These are phyloP conservation scores for Lepiota brunneoincarnata DNA, from an alignment of 768 basidiomycete species.

Conservation along the genomic window DNA sequence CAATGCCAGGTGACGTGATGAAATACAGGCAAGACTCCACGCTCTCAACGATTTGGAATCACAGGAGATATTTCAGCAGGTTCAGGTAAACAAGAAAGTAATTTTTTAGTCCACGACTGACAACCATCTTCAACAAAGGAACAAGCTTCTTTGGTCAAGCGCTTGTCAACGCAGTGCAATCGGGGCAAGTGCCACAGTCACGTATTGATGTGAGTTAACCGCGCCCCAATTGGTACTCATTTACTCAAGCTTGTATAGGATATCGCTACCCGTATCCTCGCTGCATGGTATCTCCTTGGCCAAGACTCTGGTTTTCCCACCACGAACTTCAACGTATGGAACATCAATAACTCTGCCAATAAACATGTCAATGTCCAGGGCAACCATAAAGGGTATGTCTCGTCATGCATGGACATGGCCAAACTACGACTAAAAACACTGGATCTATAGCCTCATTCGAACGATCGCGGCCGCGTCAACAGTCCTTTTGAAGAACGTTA, in stretches of 20 bases:
- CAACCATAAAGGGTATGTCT: conserved; percentile 45
- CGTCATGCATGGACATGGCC: neutral
- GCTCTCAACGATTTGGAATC: neutral
- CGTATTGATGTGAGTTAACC: conserved; percentile 50
- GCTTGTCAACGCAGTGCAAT: conserved; percentile 56
- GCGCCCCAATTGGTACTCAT: conserved; percentile 2
- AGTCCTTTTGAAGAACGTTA: conserved; percentile 60
- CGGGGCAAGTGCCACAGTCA: conserved; percentile 52
- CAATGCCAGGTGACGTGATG: conserved; percentile 53
- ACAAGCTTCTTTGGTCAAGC: conserved; percentile 59
- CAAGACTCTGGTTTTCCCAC: conserved; percentile 58
- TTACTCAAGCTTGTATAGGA: conserved; percentile 33
- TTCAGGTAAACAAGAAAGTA: neutral
- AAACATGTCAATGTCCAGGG: conserved; percentile 55
- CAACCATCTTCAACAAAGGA: conserved; percentile 19
- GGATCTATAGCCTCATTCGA: conserved; percentile 45
- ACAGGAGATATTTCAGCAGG: conserved; percentile 29
- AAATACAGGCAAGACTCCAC: no score
- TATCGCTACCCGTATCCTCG: conserved; percentile 70
- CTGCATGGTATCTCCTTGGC: conserved; percentile 56
- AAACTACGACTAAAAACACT: neutral
- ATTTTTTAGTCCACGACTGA: neutral
- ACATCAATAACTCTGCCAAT: conserved; percentile 32
- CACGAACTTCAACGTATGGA: conserved; percentile 61
- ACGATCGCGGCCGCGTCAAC: conserved; percentile 60